Base-by-base conservation (phyloP, 2,329 filamentous ascomycete species). In the Monilinia fructicola region DNA sequence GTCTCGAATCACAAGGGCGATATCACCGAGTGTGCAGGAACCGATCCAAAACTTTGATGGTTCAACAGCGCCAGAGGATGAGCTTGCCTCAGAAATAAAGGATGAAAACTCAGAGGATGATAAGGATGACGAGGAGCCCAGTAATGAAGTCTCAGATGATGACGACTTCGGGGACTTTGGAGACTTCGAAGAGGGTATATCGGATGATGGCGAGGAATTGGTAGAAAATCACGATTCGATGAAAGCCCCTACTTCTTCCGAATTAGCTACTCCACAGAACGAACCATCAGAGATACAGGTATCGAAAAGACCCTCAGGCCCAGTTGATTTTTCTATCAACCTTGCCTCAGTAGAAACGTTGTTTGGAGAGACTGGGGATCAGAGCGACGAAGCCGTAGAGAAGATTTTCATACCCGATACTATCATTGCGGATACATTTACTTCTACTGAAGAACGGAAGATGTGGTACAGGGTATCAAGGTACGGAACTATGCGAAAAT, bases 381-480 rank as follows among this genome's bases (percentile, higher is more conserved):
- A 70, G 16, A 35, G 67, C 2, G 67, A 72, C 4, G 23, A 68
- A 21, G 52, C 69, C 16, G 50, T 67, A 40, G 74, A 77, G 46
- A 73, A 65, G 40, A 55, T 71, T 11, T 74, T 74, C 52, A 70
- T 75, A 54, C 66, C 72, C 12, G 74, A 76, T 64, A 70, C 60
- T 31, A 54, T 74, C 26, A 72, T 72, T 52, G 63, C 71, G 40
- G 84, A 88, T 73, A 83, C 79, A 38, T 87, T 87, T 68, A 78
- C 78, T 5, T 79, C 81, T 2, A 81, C 83, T 4, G 82, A 83
- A 2, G 82, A 89, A 75, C 85, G 87, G 59, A 88, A 85, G 72
- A 80, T 81, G 10, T 90, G 87, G 87, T 88, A 89, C 70, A 84
- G 86, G 26, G 76, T 89, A 23, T 88, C 87, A 10, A 82, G 87